Base-by-base conservation (phyloP, 768 basidiomycete species). In the Suillus alpinus region DNA sequence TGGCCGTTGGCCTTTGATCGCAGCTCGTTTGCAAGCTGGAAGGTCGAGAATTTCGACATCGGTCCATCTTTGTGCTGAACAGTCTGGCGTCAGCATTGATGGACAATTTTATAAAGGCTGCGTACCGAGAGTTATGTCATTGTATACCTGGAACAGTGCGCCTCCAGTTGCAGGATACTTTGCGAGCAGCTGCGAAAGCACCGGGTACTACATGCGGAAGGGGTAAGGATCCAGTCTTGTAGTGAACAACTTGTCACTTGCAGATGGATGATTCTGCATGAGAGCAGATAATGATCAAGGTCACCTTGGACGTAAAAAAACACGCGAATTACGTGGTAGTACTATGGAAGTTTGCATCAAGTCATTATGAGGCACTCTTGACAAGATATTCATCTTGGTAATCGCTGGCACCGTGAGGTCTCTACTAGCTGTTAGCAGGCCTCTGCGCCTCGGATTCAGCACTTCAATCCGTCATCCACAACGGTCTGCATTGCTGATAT, bases 111-210 rank as follows among this genome's bases (percentile, higher is more conserved):
- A 52, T n/a, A 36, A 47, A 18, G 20, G 61, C 74, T 18, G 5
- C 37, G 57, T 56, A 88, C 91, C 83, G 23, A 84, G 82, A 6
- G 82, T 71, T 34, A 92, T 72, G 61, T 93, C 90, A 69, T 92
- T 92, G 75, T 87, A 91, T 1, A 86, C 80, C 71, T 92, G 90
- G 68, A 91, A 89, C 9, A 92, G 72, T 26, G 81, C 77, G 13
- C 86, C 81, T 3, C 86, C 84, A 16, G 80, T 73, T 29, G 71
- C 77, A 39, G 90, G 89, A 66, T 92, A 92, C 69, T 86, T 89
- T 12, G 66, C 62, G 29, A 88, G 63, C 43, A 85, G 67, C 4
- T 74, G 71, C 10, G 81, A 73, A 31, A 91, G 77, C 4, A 68
- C 75, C 47, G 75, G 65, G 63, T 83, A 80, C 86, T 86, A 55